A percentile compares a stretch with the other conserved stretches of the same genome.
Conservation (phyloP, 345 rosid genomes). For the Laguncularia racemosa region DNA sequence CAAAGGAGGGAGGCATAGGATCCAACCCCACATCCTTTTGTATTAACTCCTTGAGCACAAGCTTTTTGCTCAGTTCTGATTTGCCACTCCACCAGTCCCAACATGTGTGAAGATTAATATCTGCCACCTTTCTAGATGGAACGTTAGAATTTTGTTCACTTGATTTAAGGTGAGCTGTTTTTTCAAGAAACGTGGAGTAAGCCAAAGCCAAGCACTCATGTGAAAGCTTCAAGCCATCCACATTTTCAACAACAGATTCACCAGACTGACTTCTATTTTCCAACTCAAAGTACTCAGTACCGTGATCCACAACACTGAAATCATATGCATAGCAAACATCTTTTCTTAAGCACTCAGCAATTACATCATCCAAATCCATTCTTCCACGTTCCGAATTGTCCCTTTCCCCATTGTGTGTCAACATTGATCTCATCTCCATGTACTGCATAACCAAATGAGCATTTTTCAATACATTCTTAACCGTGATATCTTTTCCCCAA, state of each 20-base stretch:
- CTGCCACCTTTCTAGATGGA: slow-evolving; percentile 8
- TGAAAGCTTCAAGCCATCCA: slow-evolving; percentile 31
- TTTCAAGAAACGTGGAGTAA: slow-evolving; percentile 30
- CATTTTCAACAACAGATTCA: slow-evolving; percentile 1
- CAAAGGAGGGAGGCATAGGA: slow-evolving; percentile 58
- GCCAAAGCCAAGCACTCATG: slow-evolving; percentile 37
- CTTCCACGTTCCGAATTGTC: slow-evolving; percentile 3
- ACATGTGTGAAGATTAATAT: slow-evolving; percentile 13
- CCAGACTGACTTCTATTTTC: slow-evolving; percentile 12
- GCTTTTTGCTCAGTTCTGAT: slow-evolving; percentile 58
- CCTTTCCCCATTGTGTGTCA: slow-evolving; percentile 12
- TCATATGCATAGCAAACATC: slow-evolving; percentile 25
- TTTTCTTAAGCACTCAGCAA: slow-evolving; percentile 43
- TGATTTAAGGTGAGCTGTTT: slow-evolving; percentile 12
- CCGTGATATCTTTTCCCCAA: slow-evolving; percentile 68
- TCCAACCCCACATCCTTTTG: slow-evolving; percentile 70
- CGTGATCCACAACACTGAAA: slow-evolving; percentile 5
- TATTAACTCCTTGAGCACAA: slow-evolving; percentile 53
- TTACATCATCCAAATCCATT: slow-evolving; percentile 22
- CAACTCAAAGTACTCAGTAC: slow-evolving; percentile 26
- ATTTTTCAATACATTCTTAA: slow-evolving; percentile 61
- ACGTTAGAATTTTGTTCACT: slow-evolving; percentile 7
- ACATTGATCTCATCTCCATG: slow-evolving; percentile 68
- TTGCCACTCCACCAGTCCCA: slow-evolving; percentile 80
- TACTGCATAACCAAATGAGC: slow-evolving; percentile 46